Evolutionary conservation across 2,329 filamentous ascomycete species (phyloP), one percentile per base, ranked within the genome.

Genomic region (Juglanconis juglandina): DNA sequence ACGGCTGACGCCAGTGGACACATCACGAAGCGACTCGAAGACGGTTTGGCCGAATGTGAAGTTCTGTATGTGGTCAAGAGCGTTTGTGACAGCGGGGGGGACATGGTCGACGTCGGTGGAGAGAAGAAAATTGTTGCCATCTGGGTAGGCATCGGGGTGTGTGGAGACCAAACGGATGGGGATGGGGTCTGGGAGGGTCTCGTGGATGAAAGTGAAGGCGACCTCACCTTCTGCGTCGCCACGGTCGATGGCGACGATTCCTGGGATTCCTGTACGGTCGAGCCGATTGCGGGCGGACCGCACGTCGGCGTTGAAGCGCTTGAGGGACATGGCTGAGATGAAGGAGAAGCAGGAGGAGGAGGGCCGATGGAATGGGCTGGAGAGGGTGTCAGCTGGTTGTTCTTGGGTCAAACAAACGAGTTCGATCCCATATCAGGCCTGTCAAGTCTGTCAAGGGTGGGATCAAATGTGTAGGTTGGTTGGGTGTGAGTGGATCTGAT

Each of bases 191-290:
- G 62, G 44, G 3, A 75, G 59, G 7, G 53, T 48, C 3, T 68
- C 50, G 56, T 75, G 70, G 9, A 58, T 63, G 62, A 77, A 90
- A 4, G 73, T 77, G 70, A 94, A 89, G 13, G 80, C 81, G 59
- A 96, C 79, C 59, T 90, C 85, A 54, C 89, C 90, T 71, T 94
- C 89, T 37, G 89, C 87, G 5, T 87, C 85, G 14, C 89, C 89
- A 41, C 77, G 76, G 39, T 75, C 74, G 32, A 96, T 75, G 39
- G 78, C 69, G 52, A 74, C 74, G 52, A 95, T 77, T 5, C 61
- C 61, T 37, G 50, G 44, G 17, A 61, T 58, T 5, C 14, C 46
- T 14, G 2, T 33, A 53, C 80, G 74, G 1, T 75, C 64, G 51
- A 85, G 75, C 3, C 67, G 67, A 73, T 78, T 48, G 75, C 73